Evolutionary conservation across 768 basidiomycete genomes (phyloP), one percentile per base, ranked within the genome.

Genomic region (Fomitopsis pulvina): DNA sequence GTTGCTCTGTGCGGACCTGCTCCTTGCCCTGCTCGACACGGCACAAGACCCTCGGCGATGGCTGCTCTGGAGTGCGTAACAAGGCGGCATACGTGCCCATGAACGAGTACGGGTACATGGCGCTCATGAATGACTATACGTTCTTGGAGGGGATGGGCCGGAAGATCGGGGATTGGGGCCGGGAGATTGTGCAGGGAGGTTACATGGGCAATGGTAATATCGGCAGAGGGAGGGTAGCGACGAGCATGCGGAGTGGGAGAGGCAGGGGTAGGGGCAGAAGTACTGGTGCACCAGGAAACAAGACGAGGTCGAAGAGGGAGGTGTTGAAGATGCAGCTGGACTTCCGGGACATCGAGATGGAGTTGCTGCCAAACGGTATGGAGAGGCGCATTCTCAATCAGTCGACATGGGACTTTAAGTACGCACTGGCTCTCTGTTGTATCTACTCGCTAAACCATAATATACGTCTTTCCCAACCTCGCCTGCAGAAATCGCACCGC

Each of bases 51-150:
- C 53, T 48, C 10, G 61, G 64, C 14, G 73, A 71, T 14, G 73
- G 74, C 12, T 92, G 90, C 61, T 76, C 78, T 0, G 91, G 90
- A 10, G 70, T 79, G 52, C 83, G 90, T 48, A 75, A 92, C 68
- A 84, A 83, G 59, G 80, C 72, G 0, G 76, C 75, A 2, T 90
- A 83, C 62, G 80, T 92, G 14, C 79, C 86, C 11, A 85, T 93
- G 81, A 92, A 89, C 57, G 62, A 80, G 57, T 95, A 92, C 60
- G 78, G 80, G 4, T 91, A 87, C 79, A 89, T 90, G 8, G 76
- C 78, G 24, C 85, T 95, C 83, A 87, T 92, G 83, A 78, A 84
- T 57, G 93, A 96, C 67, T 96, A 92, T 64, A 73, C 74, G 37
- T 93, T 83, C 63, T 71, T 96, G 56, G 93, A 96, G 67, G 87